phyloP scores from a whole-genome alignment of 257 asterid genomes.

The Capsicum rhomboideum region DNA sequence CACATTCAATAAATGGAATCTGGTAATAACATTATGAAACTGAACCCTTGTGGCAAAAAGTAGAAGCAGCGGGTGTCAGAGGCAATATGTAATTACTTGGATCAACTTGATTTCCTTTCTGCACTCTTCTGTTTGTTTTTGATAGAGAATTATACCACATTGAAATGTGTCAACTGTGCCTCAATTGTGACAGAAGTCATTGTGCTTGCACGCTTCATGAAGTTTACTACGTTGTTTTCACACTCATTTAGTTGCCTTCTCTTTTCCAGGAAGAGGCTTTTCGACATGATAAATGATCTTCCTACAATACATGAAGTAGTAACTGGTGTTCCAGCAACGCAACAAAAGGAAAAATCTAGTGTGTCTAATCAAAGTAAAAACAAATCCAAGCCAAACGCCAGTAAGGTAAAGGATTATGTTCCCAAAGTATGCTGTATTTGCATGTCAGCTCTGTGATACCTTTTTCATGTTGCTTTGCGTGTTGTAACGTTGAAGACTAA shows the following conservation, averaged over 20 bases:
- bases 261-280: conserved; percentile 62
- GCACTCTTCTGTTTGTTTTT: background rate
- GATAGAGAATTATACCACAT: background rate
- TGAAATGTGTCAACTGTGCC: background rate
- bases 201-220: background rate
- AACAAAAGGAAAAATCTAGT: conserved; percentile 51
- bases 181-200: background rate
- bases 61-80: background rate
- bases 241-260: background rate
- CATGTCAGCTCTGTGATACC: background rate
- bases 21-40: too few species aligned
- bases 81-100: background rate
- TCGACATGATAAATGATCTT: conserved; percentile 65
- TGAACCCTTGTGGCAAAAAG: too few species aligned
- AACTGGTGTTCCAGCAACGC: conserved; percentile 56
- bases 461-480: too few species aligned
- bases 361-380: conserved; percentile 40
- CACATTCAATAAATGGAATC: too few species aligned
- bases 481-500: background rate
- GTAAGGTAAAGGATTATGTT: conserved; percentile 25
- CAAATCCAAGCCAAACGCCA: conserved; percentile 50
- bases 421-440: background rate
- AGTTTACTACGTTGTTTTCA: background rate
- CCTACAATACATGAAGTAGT: conserved; percentile 77
- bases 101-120: background rate